phyloP scores from a whole-genome alignment of 306 rosid genomes.

The Chamaecrista fasciculata region DNA sequence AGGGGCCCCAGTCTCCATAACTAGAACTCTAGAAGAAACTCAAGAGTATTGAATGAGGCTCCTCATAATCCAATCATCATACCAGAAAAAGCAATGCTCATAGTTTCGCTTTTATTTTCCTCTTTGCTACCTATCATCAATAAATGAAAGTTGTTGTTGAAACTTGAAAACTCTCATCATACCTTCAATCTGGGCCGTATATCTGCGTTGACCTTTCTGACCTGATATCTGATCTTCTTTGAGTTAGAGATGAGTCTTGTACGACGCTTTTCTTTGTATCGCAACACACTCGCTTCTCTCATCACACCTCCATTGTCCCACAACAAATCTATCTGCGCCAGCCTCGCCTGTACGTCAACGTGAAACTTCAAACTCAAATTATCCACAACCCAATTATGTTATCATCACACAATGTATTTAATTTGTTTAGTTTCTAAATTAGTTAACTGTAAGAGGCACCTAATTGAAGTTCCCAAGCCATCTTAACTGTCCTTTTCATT shows the following conservation, averaged over 20 bases:
- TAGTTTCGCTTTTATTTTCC: too few species aligned
- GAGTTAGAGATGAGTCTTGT: slow-evolving; percentile 58
- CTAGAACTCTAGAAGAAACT: neutral
- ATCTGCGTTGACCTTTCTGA: slow-evolving; percentile 60
- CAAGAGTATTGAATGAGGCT: too few species aligned
- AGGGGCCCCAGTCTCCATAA: neutral
- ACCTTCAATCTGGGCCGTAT: slow-evolving; percentile 76
- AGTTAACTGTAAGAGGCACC: too few species aligned
- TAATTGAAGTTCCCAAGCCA: too few species aligned
- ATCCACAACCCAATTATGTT: too few species aligned
- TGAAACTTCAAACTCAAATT: too few species aligned
- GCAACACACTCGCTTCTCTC: slow-evolving; percentile 62
- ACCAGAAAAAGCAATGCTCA: neutral
- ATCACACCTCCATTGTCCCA: slow-evolving; percentile 41
- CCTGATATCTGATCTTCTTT: slow-evolving; percentile 67
- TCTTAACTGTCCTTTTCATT: too few species aligned
- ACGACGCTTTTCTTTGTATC: slow-evolving; percentile 63
- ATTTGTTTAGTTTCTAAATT: too few species aligned
- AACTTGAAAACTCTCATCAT: neutral
- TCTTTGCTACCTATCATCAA: too few species aligned
- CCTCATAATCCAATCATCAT: neutral
- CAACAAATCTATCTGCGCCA: slow-evolving; percentile 45
- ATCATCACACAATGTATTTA: too few species aligned
- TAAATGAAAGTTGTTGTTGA: neutral
- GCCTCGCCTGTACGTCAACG: neutral